These are phyloP conservation scores for Maudiozyma barnettii DNA, from an alignment of 805 yeast genomes.

Conservation along the genomic window DNA sequence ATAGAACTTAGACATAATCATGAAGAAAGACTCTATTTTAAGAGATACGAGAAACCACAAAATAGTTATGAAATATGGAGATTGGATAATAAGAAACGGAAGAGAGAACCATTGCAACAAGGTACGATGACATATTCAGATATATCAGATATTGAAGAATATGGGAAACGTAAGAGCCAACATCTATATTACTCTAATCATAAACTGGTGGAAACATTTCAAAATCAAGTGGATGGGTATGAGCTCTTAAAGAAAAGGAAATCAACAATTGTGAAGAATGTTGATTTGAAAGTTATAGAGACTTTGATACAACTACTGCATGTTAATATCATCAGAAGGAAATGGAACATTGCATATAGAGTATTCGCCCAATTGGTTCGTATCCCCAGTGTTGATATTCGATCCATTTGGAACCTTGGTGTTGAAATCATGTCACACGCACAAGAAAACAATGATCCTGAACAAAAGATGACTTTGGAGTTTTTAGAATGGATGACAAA, in stretches of 20 bases:
- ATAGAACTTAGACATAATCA: slow-evolving; percentile 5
- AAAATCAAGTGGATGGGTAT: slow-evolving; percentile 15
- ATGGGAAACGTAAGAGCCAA: not conserved
- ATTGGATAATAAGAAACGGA: slow-evolving; percentile 4
- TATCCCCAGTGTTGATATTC: slow-evolving; percentile 41
- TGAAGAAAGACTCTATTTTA: slow-evolving; percentile 20
- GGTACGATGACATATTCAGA: slow-evolving; percentile 14
- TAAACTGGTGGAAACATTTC: slow-evolving; percentile 4
- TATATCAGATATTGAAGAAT: slow-evolving; percentile 4
- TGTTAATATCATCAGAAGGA: slow-evolving; percentile 35
- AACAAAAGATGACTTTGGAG: slow-evolving; percentile 7
- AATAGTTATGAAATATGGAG: slow-evolving; percentile 26
- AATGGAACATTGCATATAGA: slow-evolving; percentile 50
- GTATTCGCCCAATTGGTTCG: slow-evolving; percentile 42
- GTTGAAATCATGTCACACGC: slow-evolving; percentile 38
- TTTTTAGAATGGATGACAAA: slow-evolving; percentile 24
- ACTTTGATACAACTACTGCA: slow-evolving; percentile 39
- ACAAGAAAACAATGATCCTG: slow-evolving; percentile 4
- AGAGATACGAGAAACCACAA: slow-evolving; percentile 25
- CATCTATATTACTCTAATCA: not conserved
- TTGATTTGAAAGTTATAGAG: slow-evolving; percentile 16
- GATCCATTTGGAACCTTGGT: slow-evolving; percentile 57
- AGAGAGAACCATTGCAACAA: slow-evolving; percentile 13
- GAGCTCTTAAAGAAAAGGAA: slow-evolving; percentile 7
- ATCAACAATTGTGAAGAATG: slow-evolving; percentile 6